These are phyloP conservation scores for Mortierella sp. DNA, from an alignment of 371 early-diverging fungal genomes.

Conservation along the genomic window DNA sequence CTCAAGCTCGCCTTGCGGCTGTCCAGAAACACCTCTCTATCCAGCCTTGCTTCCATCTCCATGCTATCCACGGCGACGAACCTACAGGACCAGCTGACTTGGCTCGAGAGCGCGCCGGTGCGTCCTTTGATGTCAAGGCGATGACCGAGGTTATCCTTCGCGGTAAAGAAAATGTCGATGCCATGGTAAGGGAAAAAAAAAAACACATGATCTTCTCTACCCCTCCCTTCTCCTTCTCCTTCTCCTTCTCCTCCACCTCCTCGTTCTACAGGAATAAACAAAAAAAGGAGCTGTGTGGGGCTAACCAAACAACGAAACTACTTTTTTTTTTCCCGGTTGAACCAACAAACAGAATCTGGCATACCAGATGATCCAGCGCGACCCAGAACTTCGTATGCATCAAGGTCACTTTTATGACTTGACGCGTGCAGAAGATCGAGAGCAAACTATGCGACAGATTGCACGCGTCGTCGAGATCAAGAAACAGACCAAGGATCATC, in stretches of 20 bases:
- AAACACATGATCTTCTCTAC: too few relatives aligned
- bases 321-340: too few relatives aligned
- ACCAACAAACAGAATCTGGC: too few relatives aligned
- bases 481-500: slow-evolving; percentile 46
- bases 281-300: too few relatives aligned
- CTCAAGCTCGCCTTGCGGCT: slow-evolving; percentile 38
- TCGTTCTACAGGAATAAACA: too few relatives aligned
- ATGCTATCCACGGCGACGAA: slow-evolving; percentile 47
- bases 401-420: slow-evolving; percentile 69
- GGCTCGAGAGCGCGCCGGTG: slow-evolving; percentile 66
- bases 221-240: too few relatives aligned
- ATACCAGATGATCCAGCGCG: slow-evolving; percentile 59
- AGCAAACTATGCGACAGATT: slow-evolving; percentile 74
- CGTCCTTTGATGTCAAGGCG: slow-evolving; percentile 63
- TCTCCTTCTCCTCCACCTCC: too few relatives aligned
- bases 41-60: slow-evolving; percentile 47
- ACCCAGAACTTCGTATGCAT: slow-evolving; percentile 66
- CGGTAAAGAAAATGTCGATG: slow-evolving; percentile 59
- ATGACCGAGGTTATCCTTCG: slow-evolving; percentile 60
- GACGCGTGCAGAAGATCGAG: slow-evolving; percentile 66
- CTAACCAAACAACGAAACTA: too few relatives aligned
- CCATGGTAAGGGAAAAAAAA: slow-evolving; percentile 54
- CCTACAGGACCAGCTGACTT: slow-evolving; percentile 60
- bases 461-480: slow-evolving; percentile 53
- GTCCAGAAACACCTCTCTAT: slow-evolving; percentile 51